phyloP scores from a whole-genome alignment of 345 rosid species.

The Rhizophora mangle region DNA sequence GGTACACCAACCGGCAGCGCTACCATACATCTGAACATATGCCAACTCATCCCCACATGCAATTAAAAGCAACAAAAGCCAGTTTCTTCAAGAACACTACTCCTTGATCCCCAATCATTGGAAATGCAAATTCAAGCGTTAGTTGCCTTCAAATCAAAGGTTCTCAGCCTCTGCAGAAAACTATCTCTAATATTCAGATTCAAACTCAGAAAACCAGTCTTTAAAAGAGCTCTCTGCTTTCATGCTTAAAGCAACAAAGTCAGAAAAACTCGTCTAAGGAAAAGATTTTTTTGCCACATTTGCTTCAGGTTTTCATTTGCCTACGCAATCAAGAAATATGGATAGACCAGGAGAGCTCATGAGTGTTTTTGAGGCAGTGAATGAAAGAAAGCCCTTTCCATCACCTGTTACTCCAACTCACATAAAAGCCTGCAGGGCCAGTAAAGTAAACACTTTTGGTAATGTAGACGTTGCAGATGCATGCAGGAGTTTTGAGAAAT shows the following conservation, averaged over 20 bases:
- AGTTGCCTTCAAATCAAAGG: conserved; percentile 54
- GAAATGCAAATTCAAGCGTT: conserved; percentile 52
- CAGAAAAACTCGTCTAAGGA: conserved; percentile 19
- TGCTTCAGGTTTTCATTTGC: conserved; percentile 26
- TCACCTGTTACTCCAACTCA: conserved; percentile 56
- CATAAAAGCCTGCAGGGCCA: conserved; percentile 14
- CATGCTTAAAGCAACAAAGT: conserved; percentile 23
- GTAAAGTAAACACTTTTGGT: conserved; percentile 19
- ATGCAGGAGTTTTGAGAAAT: conserved; percentile 83
- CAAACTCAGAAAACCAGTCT: conserved; percentile 47
- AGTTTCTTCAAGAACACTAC: conserved; percentile 23
- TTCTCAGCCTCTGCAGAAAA: conserved; percentile 49
- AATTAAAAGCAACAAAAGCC: conserved; percentile 5
- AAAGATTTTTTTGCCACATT: conserved; percentile 4
- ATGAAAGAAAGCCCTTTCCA: conserved; percentile 33
- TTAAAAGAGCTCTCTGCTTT: conserved; percentile 36
- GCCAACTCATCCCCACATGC: background rate
- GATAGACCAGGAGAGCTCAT: conserved; percentile 30
- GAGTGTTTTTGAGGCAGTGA: conserved; percentile 26
- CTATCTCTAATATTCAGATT: conserved; percentile 40
- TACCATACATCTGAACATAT: background rate
- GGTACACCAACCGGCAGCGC: conserved; percentile 10
- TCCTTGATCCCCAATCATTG: conserved; percentile 12
- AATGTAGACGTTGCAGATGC: conserved; percentile 62
- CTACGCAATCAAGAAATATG: conserved; percentile 31